A percentile compares a stretch with the other conserved stretches of the same genome.
phyloP scores from a whole-genome alignment of 2,329 filamentous ascomycete genomes.

The Helotiales sp. region DNA sequence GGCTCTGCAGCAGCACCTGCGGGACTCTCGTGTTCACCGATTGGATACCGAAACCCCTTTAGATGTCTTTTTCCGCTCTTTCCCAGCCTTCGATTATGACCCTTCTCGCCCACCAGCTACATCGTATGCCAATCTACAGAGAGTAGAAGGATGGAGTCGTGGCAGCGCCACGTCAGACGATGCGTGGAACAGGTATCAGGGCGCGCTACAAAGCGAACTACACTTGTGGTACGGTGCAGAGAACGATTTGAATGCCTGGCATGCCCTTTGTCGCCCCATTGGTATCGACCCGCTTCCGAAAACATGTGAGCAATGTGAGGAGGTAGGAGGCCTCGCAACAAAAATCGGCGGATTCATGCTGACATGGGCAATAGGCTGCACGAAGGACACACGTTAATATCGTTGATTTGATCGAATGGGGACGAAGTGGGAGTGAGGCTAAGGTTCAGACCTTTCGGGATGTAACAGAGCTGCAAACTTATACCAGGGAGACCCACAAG shows the following conservation, averaged over 20 bases:
- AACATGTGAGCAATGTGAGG: slow-evolving; percentile 22
- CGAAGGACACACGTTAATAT: slow-evolving; percentile 27
- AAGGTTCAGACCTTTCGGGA: slow-evolving; percentile 24
- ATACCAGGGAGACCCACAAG: slow-evolving; percentile 24
- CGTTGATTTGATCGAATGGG: slow-evolving; percentile 28
- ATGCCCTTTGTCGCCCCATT: slow-evolving; percentile 26
- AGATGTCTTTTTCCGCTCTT: slow-evolving; percentile 28
- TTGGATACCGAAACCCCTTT: slow-evolving; percentile 25
- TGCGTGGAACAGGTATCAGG: slow-evolving; percentile 27
- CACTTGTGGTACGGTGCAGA: slow-evolving; percentile 26
- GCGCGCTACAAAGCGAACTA: slow-evolving; percentile 26
- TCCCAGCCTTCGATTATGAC: slow-evolving; percentile 30
- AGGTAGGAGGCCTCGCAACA: slow-evolving; percentile 20
- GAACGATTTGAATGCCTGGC: slow-evolving; percentile 26
- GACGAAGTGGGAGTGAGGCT: slow-evolving; percentile 23
- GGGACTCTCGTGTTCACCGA: slow-evolving; percentile 21
- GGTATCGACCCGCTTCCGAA: slow-evolving; percentile 25
- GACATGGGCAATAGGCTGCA: slow-evolving; percentile 17
- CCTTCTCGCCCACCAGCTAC: slow-evolving; percentile 31
- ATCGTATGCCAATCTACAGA: slow-evolving; percentile 30
- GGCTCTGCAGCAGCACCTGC: slow-evolving; percentile 27
- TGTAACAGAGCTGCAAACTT: slow-evolving; percentile 21
- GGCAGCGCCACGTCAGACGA: slow-evolving; percentile 15
- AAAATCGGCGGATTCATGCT: slow-evolving; percentile 21
- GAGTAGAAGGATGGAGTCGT: slow-evolving; percentile 24